Evolutionary conservation across 192 early-diverging fungal species (phyloP).

Genomic region (Gigaspora rosea): DNA sequence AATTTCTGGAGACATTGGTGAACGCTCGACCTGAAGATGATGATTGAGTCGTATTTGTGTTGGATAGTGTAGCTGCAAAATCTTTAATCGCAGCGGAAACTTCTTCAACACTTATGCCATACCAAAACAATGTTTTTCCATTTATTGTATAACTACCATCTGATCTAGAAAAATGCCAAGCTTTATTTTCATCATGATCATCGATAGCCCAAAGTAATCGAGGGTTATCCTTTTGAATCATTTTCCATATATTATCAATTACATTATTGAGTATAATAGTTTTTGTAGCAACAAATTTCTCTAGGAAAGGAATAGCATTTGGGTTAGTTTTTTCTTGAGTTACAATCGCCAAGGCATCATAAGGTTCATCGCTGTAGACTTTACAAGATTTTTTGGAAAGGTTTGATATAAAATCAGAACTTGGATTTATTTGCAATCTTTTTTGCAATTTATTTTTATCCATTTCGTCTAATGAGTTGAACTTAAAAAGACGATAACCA

Average conservation of each 20-base stretch:
- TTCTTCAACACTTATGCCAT: slow-evolving; percentile 84
- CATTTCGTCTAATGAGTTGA: slow-evolving; percentile 62
- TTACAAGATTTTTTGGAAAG: slow-evolving; percentile 63
- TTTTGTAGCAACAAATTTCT: slow-evolving; percentile 89
- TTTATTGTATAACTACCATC: slow-evolving; percentile 81
- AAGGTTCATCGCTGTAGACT: slow-evolving; percentile 93
- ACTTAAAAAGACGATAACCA: slow-evolving; percentile 85
- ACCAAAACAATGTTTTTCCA: slow-evolving; percentile 89
- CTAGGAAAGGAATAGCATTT: slow-evolving; percentile 67
- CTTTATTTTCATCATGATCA: slow-evolving; percentile 73
- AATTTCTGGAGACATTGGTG: slow-evolving; percentile 45
- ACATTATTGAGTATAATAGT: slow-evolving; percentile 91
- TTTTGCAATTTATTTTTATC: slow-evolving; percentile 83
- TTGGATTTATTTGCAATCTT: slow-evolving; percentile 76
- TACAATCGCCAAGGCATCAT: slow-evolving; percentile 90
- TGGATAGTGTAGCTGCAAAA: slow-evolving; percentile 44
- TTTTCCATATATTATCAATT: slow-evolving; percentile 93
- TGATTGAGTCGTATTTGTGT: slow-evolving; percentile 23
- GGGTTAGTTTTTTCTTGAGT: slow-evolving; percentile 46
- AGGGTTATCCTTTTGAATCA: slow-evolving; percentile 82
- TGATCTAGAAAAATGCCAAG: slow-evolving; percentile 97
- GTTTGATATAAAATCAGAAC: slow-evolving; percentile 63
- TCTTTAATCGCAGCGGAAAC: slow-evolving; percentile 70
- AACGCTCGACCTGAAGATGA: slow-evolving; percentile 27
- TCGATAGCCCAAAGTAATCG: slow-evolving; percentile 82